Evolutionary conservation across 306 rosid genomes (phyloP).

Genomic region (Inga laurina): DNA sequence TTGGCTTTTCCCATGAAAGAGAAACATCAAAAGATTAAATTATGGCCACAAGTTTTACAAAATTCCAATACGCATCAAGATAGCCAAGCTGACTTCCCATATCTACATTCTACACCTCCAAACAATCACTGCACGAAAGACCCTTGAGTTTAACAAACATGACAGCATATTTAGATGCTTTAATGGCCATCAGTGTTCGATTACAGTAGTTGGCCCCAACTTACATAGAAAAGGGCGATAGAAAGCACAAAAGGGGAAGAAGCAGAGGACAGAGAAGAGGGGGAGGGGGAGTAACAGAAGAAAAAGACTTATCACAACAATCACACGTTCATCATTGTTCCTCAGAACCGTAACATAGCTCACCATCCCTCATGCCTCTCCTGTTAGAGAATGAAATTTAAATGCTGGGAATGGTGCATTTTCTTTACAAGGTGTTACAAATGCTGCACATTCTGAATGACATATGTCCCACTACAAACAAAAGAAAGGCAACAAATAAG

Average conservation of each 20-base stretch:
- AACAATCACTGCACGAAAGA: background rate
- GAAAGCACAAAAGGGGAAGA: background rate
- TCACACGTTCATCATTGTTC: background rate
- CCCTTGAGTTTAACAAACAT: slow-evolving; percentile 11
- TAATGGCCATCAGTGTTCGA: background rate
- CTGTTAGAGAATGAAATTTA: background rate
- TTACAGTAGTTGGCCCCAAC: too few relatives aligned
- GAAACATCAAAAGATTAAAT: background rate
- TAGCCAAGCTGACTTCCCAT: background rate
- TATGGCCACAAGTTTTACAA: background rate
- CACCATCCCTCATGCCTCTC: background rate
- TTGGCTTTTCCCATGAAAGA: slow-evolving; percentile 10
- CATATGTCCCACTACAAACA: slow-evolving; percentile 9
- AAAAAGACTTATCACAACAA: background rate
- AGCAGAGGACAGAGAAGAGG: too few relatives aligned
- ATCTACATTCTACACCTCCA: slow-evolving; percentile 15
- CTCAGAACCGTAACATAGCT: background rate
- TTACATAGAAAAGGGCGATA: background rate
- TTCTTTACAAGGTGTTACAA: background rate
- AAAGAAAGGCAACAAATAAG: background rate
- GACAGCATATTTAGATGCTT: background rate
- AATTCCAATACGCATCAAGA: background rate
- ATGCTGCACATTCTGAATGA: background rate
- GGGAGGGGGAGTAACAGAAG: background rate
- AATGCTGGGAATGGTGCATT: slow-evolving; percentile 12